These are phyloP conservation scores for Gossypium mustelinum DNA, from an alignment of 345 rosid species.

Conservation along the genomic window DNA sequence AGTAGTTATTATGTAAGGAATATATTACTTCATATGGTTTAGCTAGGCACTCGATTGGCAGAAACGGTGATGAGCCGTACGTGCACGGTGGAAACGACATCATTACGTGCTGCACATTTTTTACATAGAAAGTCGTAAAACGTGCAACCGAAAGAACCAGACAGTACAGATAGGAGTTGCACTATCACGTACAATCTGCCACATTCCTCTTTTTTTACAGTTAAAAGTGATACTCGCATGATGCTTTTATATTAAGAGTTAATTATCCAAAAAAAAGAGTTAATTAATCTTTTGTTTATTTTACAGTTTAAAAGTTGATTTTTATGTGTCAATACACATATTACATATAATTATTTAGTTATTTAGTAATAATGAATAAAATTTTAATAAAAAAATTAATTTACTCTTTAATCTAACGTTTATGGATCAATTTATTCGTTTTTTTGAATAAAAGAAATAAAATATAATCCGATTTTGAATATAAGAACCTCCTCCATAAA, in stretches of 20 bases:
- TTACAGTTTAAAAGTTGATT: too few relatives aligned
- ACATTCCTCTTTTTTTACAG: neutral
- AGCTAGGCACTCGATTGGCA: neutral
- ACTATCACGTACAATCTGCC: conserved; percentile 18
- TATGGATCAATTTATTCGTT: accelerated
- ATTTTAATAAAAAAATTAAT: accelerated
- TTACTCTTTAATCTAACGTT: accelerated
- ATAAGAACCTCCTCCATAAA: too few relatives aligned
- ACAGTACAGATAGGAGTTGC: conserved; percentile 27
- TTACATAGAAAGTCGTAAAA: neutral
- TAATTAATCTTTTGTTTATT: too few relatives aligned
- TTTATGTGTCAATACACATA: too few relatives aligned
- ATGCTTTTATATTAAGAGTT: too few relatives aligned
- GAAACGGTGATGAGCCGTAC: conserved; percentile 1
- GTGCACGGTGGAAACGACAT: neutral
- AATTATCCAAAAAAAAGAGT: accelerated
- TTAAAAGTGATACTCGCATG: neutral
- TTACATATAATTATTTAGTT: too few relatives aligned
- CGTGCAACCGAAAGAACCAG: conserved; percentile 1
- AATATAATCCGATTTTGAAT: too few relatives aligned
- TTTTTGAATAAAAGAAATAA: too few relatives aligned
- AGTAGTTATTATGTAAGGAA: too few relatives aligned
- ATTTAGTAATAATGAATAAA: too few relatives aligned
- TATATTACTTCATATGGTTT: too few relatives aligned
- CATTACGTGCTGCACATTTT: conserved; percentile 12